A percentile compares a stretch with the other conserved stretches of the same genome.
Evolutionary conservation across 2,329 filamentous ascomycete genomes (phyloP).

Genomic region (Teratosphaeria destructans): DNA sequence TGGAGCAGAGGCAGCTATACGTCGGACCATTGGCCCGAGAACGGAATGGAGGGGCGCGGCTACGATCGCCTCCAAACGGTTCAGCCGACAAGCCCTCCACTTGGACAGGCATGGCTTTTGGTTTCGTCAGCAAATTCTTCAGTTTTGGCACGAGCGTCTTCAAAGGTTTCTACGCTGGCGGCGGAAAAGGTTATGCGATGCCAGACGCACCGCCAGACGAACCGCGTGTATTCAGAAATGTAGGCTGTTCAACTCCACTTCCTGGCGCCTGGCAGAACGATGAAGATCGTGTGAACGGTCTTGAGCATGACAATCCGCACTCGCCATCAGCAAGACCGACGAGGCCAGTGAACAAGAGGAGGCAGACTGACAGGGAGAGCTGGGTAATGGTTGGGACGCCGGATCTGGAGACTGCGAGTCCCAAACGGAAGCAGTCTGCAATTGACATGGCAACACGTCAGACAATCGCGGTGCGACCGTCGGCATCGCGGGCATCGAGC

Average conservation of each 20-base stretch:
- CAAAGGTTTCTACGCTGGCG: conserved; percentile 77
- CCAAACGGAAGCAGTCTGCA: conserved; percentile 25
- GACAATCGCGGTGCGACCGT: conserved; percentile 7
- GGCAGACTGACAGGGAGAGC: conserved; percentile 37
- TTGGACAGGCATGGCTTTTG: conserved; percentile 52
- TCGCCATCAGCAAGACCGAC: conserved; percentile 17
- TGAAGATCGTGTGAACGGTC: conserved; percentile 25
- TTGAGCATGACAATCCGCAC: conserved; percentile 33
- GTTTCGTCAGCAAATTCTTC: conserved; percentile 65
- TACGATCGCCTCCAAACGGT: conserved; percentile 7
- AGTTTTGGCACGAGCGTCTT: conserved; percentile 71
- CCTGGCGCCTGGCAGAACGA: conserved; percentile 46
- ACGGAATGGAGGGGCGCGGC: conserved; percentile 24
- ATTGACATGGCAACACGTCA: conserved; percentile 12
- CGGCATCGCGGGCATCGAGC: conserved; percentile 22
- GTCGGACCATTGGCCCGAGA: conserved; percentile 24
- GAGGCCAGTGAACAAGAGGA: conserved; percentile 31
- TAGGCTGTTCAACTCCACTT: conserved; percentile 32
- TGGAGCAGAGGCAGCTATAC: conserved; percentile 19
- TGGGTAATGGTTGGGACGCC: conserved; percentile 39
- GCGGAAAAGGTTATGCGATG: conserved; percentile 54
- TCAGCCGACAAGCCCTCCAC: conserved; percentile 6
- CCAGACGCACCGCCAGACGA: conserved; percentile 2
- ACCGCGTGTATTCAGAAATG: background rate
- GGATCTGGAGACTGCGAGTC: conserved; percentile 38